These are phyloP conservation scores for Knoxdaviesia capensis DNA, from an alignment of 2,329 filamentous ascomycete genomes.

Conservation along the genomic window DNA sequence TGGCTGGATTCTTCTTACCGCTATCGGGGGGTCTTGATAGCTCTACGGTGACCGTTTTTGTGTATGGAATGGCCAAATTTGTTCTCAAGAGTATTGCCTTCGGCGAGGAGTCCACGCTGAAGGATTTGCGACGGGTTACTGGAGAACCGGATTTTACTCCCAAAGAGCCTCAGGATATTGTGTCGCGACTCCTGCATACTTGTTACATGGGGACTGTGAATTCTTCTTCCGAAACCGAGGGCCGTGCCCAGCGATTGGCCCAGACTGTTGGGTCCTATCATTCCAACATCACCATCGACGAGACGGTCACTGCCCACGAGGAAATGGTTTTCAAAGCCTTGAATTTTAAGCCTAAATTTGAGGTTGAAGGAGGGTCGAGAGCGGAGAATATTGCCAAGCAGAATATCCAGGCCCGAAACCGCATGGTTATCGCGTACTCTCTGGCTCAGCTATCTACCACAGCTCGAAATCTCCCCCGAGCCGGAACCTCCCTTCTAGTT, in stretches of 20 bases:
- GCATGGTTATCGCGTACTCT: constrained; percentile 45
- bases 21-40: constrained; percentile 17
- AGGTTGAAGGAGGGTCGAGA: constrained; percentile 34
- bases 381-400: constrained; percentile 44
- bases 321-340: constrained; percentile 10
- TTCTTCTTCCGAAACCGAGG: constrained; percentile 34
- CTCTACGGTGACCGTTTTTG: constrained; percentile 9
- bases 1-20: constrained; percentile 31
- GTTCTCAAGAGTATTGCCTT: constrained; percentile 29
- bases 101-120: constrained; percentile 9
- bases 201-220: constrained; percentile 43
- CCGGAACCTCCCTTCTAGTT: constrained; percentile 37
- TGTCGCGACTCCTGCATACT: constrained; percentile 16
- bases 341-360: constrained; percentile 17
- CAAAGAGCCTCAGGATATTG: constrained; percentile 33
- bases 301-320: constrained; percentile 33
- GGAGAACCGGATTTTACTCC: constrained; percentile 22
- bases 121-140: constrained; percentile 9
- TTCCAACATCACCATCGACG: constrained; percentile 54
- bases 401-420: constrained; percentile 43
- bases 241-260: constrained; percentile 38
- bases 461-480: constrained; percentile 28
- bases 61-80: constrained; percentile 32
- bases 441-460: constrained; percentile 41
- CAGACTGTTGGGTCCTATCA: constrained; percentile 51